Percentiles rank a stretch among this genome's conserved stretches.
Evolutionary conservation across 2,329 filamentous ascomycete species (phyloP).

Genomic region (Colletotrichum trifolii): DNA sequence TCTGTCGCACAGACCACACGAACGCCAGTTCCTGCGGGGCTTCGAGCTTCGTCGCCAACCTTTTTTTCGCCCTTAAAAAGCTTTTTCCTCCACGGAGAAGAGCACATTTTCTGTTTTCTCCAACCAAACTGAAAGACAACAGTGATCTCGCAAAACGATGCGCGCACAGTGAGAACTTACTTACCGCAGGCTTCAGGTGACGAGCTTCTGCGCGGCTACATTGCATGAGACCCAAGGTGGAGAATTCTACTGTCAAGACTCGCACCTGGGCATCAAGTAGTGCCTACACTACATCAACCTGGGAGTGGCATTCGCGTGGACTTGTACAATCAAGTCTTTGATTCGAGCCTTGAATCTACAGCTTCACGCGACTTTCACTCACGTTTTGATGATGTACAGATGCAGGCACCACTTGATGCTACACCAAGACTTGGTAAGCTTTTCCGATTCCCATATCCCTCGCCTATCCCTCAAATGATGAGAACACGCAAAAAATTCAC

Average conservation of each 20-base stretch:
- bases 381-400: too few species aligned
- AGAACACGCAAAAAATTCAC: conserved; percentile 43
- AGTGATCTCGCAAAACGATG: neutral
- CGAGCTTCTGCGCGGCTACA: too few species aligned
- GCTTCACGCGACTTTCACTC: too few species aligned
- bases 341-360: too few species aligned
- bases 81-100: neutral
- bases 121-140: neutral
- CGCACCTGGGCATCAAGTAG: neutral
- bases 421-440: conserved; percentile 16
- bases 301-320: too few species aligned
- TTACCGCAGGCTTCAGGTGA: too few species aligned
- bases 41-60: conserved; percentile 28
- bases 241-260: too few species aligned
- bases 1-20: neutral
- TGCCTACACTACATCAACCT: neutral
- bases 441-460: too few species aligned
- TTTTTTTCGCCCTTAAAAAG: conserved; percentile 2
- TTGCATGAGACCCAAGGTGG: too few species aligned
- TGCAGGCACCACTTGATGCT: too few species aligned
- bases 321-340: too few species aligned
- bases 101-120: neutral
- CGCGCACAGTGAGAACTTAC: neutral
- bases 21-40: neutral
- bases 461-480: conserved; percentile 41